phyloP scores from a whole-genome alignment of 441 rosid species.

The Pelargonium exstipulatum region DNA sequence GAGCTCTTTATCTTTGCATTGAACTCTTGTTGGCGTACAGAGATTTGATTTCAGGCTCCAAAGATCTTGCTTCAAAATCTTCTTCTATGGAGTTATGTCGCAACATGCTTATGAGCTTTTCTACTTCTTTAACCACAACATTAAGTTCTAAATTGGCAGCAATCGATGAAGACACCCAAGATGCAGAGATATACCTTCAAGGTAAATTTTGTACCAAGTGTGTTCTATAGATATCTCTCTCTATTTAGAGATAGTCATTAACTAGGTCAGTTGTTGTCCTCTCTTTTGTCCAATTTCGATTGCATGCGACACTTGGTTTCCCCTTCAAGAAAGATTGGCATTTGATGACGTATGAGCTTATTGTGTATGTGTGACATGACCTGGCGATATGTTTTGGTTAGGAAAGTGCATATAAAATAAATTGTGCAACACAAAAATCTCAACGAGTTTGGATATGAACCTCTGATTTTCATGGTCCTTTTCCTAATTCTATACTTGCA shows the following conservation, averaged over 20 bases:
- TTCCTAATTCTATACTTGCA: too few species aligned
- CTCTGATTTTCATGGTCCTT: too few species aligned
- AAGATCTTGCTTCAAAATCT: slow-evolving; percentile 24
- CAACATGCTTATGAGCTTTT: slow-evolving; percentile 42
- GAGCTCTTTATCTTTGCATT: slow-evolving; percentile 60
- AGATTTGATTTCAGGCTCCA: slow-evolving; percentile 41
- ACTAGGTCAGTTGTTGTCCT: background rate
- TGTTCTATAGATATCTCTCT: slow-evolving; percentile 8
- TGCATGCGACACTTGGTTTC: background rate
- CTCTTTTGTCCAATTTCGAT: background rate
- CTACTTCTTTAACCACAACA: slow-evolving; percentile 40
- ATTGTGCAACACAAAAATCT: too few species aligned
- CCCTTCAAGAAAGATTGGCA: background rate
- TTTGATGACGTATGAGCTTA: background rate
- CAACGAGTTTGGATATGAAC: too few species aligned
- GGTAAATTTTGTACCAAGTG: slow-evolving; percentile 41
- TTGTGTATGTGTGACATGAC: background rate
- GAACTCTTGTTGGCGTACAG: slow-evolving; percentile 67
- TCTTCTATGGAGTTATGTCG: slow-evolving; percentile 37
- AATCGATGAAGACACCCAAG: slow-evolving; percentile 28
- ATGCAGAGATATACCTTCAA: slow-evolving; percentile 46
- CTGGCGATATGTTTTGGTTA: too few species aligned
- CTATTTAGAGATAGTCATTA: background rate
- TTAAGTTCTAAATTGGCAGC: slow-evolving; percentile 40
- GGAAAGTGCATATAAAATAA: too few species aligned